Evolutionary conservation across 179 eudicot species (phyloP).

Genomic region (Sideroxylon spinosum): DNA sequence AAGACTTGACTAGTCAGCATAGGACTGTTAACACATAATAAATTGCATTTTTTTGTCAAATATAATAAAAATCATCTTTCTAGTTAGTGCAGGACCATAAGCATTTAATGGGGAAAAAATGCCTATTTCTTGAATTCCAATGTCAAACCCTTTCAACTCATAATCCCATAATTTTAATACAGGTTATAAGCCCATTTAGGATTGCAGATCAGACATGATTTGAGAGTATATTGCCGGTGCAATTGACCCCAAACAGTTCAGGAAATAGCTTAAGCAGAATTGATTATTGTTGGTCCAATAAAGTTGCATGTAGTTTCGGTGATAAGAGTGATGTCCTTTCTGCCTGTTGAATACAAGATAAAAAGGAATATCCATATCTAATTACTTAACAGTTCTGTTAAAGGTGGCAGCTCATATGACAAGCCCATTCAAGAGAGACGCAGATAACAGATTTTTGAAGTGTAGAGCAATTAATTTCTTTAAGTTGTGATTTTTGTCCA

Average conservation of each 20-base stretch:
- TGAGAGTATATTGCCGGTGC: background rate
- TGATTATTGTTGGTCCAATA: no score
- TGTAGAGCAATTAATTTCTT: background rate
- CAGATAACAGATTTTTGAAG: background rate
- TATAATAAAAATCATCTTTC: background rate
- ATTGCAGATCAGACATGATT: constrained; percentile 7
- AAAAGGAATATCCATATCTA: background rate
- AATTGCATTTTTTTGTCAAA: background rate
- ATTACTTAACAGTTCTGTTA: background rate
- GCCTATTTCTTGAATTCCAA: background rate
- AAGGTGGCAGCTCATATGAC: background rate
- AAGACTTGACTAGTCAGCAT: background rate
- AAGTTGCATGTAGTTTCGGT: background rate
- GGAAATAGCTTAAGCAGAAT: no score
- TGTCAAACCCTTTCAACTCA: background rate
- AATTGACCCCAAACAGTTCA: no score
- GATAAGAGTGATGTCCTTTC: background rate
- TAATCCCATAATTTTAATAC: background rate
- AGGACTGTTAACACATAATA: background rate
- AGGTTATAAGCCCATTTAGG: background rate
- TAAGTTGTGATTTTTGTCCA: constrained; percentile 3
- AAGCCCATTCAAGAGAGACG: background rate
- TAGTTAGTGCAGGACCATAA: background rate
- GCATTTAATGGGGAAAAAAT: background rate
- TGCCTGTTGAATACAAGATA: background rate